Evolutionary conservation across 2,329 filamentous ascomycete genomes (phyloP).

Genomic region (Cryphonectria radicalis): DNA sequence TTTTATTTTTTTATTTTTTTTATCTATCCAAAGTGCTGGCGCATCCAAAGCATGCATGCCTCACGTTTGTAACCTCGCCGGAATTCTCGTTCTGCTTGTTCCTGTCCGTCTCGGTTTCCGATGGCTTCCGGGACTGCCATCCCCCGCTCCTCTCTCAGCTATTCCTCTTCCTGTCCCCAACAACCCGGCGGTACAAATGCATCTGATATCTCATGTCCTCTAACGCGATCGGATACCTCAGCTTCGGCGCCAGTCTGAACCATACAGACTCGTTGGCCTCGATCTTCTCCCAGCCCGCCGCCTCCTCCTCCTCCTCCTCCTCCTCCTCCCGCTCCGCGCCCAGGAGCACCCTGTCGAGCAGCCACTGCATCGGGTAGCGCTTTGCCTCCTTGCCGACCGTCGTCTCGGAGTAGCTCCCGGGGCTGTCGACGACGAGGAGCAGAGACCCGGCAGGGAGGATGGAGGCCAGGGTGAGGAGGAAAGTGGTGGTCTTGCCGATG

Average conservation of each 20-base stretch:
- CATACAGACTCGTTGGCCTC: slow-evolving; percentile 78
- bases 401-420: slow-evolving; percentile 89
- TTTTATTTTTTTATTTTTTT: too few relatives aligned
- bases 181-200: slow-evolving; percentile 69
- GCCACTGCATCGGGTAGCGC: slow-evolving; percentile 91
- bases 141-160: not conserved
- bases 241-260: slow-evolving; percentile 72
- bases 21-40: too few relatives aligned
- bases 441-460: slow-evolving; percentile 62
- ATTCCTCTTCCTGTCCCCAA: not conserved
- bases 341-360: slow-evolving; percentile 81
- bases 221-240: slow-evolving; percentile 81
- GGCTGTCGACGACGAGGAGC: slow-evolving; percentile 87
- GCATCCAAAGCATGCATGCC: too few relatives aligned
- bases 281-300: slow-evolving; percentile 70
- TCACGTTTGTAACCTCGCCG: not conserved
- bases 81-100: not conserved
- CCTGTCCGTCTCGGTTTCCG: too few relatives aligned
- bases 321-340: slow-evolving; percentile 77
- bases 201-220: slow-evolving; percentile 97
- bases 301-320: slow-evolving; percentile 38
- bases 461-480: slow-evolving; percentile 72
- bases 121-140: not conserved
- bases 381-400: slow-evolving; percentile 65
- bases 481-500: slow-evolving; percentile 71